Evolutionary conservation across 306 rosid species (phyloP).

Genomic region (Trifolium fragiferum): DNA sequence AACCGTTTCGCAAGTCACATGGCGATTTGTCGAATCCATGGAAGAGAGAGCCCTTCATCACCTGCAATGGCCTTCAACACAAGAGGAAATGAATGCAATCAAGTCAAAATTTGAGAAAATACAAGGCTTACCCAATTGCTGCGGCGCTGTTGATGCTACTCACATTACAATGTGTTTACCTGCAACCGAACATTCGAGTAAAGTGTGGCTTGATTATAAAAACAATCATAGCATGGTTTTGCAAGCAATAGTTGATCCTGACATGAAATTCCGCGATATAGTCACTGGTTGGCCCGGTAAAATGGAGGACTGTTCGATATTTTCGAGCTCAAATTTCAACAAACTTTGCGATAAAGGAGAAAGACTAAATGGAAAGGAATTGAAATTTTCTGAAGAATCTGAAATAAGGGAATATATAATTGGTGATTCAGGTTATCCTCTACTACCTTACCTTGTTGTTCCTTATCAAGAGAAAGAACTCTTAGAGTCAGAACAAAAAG

Average conservation of each 20-base stretch:
- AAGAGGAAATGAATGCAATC: slow-evolving; percentile 62
- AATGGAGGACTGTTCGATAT: slow-evolving; percentile 69
- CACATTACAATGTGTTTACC: slow-evolving; percentile 82
- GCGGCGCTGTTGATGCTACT: slow-evolving; percentile 74
- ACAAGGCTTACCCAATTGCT: slow-evolving; percentile 83
- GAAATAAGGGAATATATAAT: slow-evolving; percentile 77
- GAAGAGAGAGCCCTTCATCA: slow-evolving; percentile 77
- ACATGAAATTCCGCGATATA: slow-evolving; percentile 83
- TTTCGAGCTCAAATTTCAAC: slow-evolving; percentile 68
- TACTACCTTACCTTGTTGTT: slow-evolving; percentile 74
- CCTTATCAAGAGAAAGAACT: slow-evolving; percentile 80
- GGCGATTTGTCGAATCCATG: slow-evolving; percentile 89
- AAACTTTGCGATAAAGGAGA: slow-evolving; percentile 69
- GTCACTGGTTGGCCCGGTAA: slow-evolving; percentile 90
- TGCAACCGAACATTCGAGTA: slow-evolving; percentile 59
- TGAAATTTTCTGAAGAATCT: slow-evolving; percentile 56
- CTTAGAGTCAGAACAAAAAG: slow-evolving; percentile 51
- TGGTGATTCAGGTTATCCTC: slow-evolving; percentile 86
- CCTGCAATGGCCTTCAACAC: slow-evolving; percentile 80
- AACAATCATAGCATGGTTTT: slow-evolving; percentile 88
- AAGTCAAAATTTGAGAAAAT: slow-evolving; percentile 77
- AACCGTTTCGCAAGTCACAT: slow-evolving; percentile 85
- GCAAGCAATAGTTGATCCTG: slow-evolving; percentile 89
- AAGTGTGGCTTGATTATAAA: slow-evolving; percentile 79
- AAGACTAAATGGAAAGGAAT: slow-evolving; percentile 65